Percentiles rank a stretch among this genome's conserved stretches.
These are phyloP conservation scores for Vicia sativa DNA, from an alignment of 306 rosid genomes.

Conservation along the genomic window DNA sequence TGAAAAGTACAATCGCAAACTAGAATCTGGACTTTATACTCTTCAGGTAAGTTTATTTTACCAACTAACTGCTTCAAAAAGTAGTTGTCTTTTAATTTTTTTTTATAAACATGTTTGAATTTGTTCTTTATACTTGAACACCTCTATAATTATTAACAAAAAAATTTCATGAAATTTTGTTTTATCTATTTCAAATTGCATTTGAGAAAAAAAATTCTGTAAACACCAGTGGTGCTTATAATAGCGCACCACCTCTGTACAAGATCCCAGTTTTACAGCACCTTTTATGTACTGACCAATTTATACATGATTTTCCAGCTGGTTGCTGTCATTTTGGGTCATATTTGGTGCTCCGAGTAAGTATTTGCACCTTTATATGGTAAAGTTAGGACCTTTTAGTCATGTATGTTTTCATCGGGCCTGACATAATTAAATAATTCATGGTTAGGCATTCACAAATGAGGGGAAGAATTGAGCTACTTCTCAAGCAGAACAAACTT, in stretches of 20 bases:
- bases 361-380: slow-evolving; percentile 36
- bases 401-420: slow-evolving; percentile 24
- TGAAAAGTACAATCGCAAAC: slow-evolving; percentile 85
- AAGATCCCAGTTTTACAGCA: slow-evolving; percentile 28
- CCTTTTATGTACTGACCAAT: slow-evolving; percentile 24
- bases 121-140: slow-evolving; percentile 26
- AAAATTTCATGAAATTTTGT: neutral
- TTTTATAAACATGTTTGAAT: slow-evolving; percentile 13
- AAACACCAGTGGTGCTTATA: slow-evolving; percentile 5
- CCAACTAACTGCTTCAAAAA: slow-evolving; percentile 10
- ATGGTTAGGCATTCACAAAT: slow-evolving; percentile 70
- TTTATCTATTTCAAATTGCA: slow-evolving; percentile 21
- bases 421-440: slow-evolving; percentile 23
- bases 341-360: slow-evolving; percentile 95
- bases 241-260: slow-evolving; percentile 9
- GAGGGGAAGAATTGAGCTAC: slow-evolving; percentile 87
- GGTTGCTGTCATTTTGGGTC: slow-evolving; percentile 87
- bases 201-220: neutral
- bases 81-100: slow-evolving; percentile 6
- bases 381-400: slow-evolving; percentile 18
- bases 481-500: slow-evolving; percentile 90
- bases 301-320: slow-evolving; percentile 62
- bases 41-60: slow-evolving; percentile 65
- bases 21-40: slow-evolving; percentile 95
- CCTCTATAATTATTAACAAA: slow-evolving; percentile 9